Base-by-base conservation (phyloP, 1,284 basidiomycete species). In the Melampsora americana region DNA sequence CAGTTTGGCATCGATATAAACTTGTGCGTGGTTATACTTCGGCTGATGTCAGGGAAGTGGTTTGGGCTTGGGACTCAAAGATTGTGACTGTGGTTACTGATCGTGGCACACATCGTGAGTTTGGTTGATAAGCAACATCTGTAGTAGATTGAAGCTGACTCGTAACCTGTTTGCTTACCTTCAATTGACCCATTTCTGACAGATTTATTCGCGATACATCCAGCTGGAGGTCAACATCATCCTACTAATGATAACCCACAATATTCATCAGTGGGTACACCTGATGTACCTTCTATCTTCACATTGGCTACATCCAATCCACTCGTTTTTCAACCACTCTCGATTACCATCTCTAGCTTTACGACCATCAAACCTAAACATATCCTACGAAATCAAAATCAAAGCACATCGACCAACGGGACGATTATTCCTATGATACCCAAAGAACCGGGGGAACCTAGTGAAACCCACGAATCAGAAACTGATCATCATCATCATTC, bases 1-100 rank as follows among this genome's bases (percentile, higher is more conserved):
- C 73, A 16, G 59, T 75, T 14, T 75, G 73, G 73, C 73, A 75
- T 60, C 73, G 73, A 12, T 75, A 68, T 42, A 75, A 75, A 53
- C 60, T 75, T 9, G 59, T 53, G 26, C 65, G 73, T 18, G 73
- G 73, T 14, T 62, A 67, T 28, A 75, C 73, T 11, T 61, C 73
- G 11, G 73, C 73, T 46, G 73, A 68, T 46, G 66, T 68, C 0
- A 61, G 30, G n/a, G 56, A 64, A 7, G 73, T 75, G 9, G 35
- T 48, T 28, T 75, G 73, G 73, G 35, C 53, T 42, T 75, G 73
- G 73, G 73, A 75, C 44, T 75, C 73, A 5, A 67, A 68, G 42
- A 35, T 68, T n/a, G 73, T 75, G 6, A 23, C 66, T 23, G 73
- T 75, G 20, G 53, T 68, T 12, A 75, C 73, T 44, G 73, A 75